phyloP scores from a whole-genome alignment of 306 rosid genomes.

The Canavalia gladiata region DNA sequence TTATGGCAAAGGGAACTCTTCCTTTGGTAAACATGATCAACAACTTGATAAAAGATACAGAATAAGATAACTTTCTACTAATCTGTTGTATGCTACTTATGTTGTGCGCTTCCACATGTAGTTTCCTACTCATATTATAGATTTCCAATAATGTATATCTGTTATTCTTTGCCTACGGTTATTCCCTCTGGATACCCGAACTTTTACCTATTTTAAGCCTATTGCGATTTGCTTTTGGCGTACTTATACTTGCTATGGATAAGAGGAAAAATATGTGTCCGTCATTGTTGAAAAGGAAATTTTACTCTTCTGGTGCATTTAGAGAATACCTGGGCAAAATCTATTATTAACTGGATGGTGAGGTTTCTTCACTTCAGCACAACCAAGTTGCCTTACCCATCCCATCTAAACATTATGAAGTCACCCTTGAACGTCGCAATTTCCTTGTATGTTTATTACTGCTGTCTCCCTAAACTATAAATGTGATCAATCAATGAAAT shows the following conservation, averaged over 20 bases:
- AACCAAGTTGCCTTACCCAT: neutral
- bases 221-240: slow-evolving; percentile 41
- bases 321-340: slow-evolving; percentile 9
- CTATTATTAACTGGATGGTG: neutral
- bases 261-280: neutral
- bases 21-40: slow-evolving; percentile 93
- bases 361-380: slow-evolving; percentile 23
- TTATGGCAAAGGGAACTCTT: slow-evolving; percentile 95
- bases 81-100: slow-evolving; percentile 60
- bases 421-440: neutral
- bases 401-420: slow-evolving; percentile 2
- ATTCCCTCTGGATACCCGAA: slow-evolving; percentile 18
- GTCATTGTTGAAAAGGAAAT: slow-evolving; percentile 3
- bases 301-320: slow-evolving; percentile 33
- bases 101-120: slow-evolving; percentile 45
- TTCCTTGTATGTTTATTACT: neutral
- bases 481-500: neutral
- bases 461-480: neutral
- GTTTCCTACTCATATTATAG: slow-evolving; percentile 52
- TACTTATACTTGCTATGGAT: slow-evolving; percentile 27
- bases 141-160: slow-evolving; percentile 42
- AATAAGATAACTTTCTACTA: slow-evolving; percentile 53
- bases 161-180: slow-evolving; percentile 35
- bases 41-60: slow-evolving; percentile 87
- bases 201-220: neutral